Conservation (phyloP, 2,329 filamentous ascomycete species). For the Nothophaeocryptopus gaeumannii region DNA sequence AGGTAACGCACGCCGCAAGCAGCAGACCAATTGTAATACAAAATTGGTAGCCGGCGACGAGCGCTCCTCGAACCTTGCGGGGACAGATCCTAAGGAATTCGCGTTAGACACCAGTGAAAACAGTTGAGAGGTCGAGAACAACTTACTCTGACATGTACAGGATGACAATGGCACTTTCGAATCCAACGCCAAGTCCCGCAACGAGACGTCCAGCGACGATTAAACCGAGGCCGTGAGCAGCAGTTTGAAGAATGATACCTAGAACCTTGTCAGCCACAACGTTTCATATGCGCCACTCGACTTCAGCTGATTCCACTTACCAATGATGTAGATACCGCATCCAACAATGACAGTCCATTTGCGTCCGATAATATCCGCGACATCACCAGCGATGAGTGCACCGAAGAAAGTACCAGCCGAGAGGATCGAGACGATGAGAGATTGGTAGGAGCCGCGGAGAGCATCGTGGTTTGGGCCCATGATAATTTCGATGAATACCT, state of each 20-base stretch:
- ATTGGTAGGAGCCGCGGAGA: conserved; percentile 42
- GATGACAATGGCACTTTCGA: conserved; percentile 76
- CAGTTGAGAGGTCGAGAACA: too few relatives aligned
- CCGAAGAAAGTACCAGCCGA: conserved; percentile 71
- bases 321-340: conserved; percentile 66
- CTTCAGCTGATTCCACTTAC: conserved; percentile 19
- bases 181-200: conserved; percentile 75
- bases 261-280: not conserved
- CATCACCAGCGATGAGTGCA: conserved; percentile 71
- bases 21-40: conserved; percentile 69
- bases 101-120: too few relatives aligned
- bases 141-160: conserved; percentile 74
- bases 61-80: conserved; percentile 63
- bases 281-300: not conserved
- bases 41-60: conserved; percentile 82
- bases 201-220: conserved; percentile 72
- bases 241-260: conserved; percentile 63
- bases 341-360: conserved; percentile 69
- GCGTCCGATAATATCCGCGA: conserved; percentile 72
- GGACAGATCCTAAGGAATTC: conserved; percentile 46
- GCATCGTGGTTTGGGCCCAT: conserved; percentile 39
- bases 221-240: conserved; percentile 55
- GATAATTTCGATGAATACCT: conserved; percentile 54
- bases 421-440: conserved; percentile 71
- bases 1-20: conserved; percentile 71